A percentile compares a stretch with the other conserved stretches of the same genome.
These are phyloP conservation scores for Didymella segeticola DNA, from an alignment of 2,329 filamentous ascomycete genomes.

Conservation along the genomic window DNA sequence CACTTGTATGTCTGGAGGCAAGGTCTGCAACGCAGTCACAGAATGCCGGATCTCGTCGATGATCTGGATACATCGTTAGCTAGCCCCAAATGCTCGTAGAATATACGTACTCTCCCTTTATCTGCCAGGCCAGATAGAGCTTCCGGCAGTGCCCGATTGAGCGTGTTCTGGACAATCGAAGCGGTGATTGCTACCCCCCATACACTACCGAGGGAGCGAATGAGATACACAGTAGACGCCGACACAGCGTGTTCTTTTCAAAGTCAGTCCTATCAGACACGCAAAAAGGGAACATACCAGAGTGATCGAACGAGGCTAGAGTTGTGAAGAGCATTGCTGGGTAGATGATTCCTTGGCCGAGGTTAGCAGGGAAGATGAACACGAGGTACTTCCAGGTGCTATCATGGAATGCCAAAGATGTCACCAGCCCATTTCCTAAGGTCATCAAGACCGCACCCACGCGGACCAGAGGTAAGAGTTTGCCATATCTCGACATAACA, in stretches of 20 bases:
- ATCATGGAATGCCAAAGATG: conserved; percentile 26
- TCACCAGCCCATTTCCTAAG: too few relatives aligned
- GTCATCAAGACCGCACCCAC: conserved; percentile 53
- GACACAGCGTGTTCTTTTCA: conserved; percentile 66
- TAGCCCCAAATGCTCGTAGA: background rate
- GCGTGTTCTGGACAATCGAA: conserved; percentile 67
- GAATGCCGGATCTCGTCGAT: conserved; percentile 69
- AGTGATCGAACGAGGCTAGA: conserved; percentile 67
- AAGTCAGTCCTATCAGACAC: background rate
- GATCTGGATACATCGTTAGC: conserved; percentile 53
- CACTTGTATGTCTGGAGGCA: conserved; percentile 64
- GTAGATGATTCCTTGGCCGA: conserved; percentile 49
- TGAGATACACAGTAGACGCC: conserved; percentile 68
- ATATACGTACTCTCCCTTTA: conserved; percentile 13
- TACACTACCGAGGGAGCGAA: conserved; percentile 66
- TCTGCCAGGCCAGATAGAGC: too few relatives aligned
- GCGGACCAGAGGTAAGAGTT: conserved; percentile 51
- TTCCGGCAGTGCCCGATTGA: too few relatives aligned
- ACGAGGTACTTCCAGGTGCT: conserved; percentile 53
- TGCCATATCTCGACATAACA: conserved; percentile 57
- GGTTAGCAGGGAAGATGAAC: background rate
- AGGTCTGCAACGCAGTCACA: conserved; percentile 60
- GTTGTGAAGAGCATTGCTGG: conserved; percentile 65
- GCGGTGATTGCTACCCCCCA: conserved; percentile 70
- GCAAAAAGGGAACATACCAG: conserved; percentile 52